Base-by-base conservation (phyloP, 768 basidiomycete species). In the Sistotremastrum suecicum region DNA sequence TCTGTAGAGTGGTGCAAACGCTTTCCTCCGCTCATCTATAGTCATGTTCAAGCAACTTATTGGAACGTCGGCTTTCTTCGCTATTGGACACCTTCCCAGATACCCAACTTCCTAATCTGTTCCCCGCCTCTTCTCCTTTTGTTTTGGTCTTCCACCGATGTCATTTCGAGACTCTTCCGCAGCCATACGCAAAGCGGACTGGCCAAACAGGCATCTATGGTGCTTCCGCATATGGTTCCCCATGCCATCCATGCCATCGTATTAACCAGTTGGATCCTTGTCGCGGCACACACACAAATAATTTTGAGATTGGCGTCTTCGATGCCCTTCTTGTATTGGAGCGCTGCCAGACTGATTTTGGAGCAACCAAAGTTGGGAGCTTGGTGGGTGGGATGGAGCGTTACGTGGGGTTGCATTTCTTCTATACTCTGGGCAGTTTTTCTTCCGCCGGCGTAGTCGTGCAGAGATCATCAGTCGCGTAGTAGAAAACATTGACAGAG, bases 251-350 rank as follows among this genome's bases (percentile, higher is more conserved):
- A 94, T 53, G 76, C 85, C 7, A 56, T 80, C 32, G 54, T 75
- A 42, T 63, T 85, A 43, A 69, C 71, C n/a, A 58, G 67, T 36
- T 64, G 83, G 36, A 65, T 95, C 11, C 66, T 90, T 9, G 76
- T 91, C 57, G 73, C 75, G 11, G 84, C 89, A 0, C 87, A 97
- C 54, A 80, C 80, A 2, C 94, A 95, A 59, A 95, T 97, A 50
- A 66, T 78, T 12, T 74, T 97, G 1, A 80, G 92, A 5, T 67
- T 83, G 8, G 76, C 78, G 20, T 72, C 80, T 1, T 75, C 82
- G 3, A 70, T 89, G 61, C 94, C 94, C 0, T 65, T 83, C 41
- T 64, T 76, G 1, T 90, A 88, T 60, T 97, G 94, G 95, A 80
- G 77, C 3, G 78, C 82, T n/a, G 77, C 86, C 3, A 68, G 74